phyloP scores from a whole-genome alignment of 768 basidiomycete species.

The Mycena chlorophos region DNA sequence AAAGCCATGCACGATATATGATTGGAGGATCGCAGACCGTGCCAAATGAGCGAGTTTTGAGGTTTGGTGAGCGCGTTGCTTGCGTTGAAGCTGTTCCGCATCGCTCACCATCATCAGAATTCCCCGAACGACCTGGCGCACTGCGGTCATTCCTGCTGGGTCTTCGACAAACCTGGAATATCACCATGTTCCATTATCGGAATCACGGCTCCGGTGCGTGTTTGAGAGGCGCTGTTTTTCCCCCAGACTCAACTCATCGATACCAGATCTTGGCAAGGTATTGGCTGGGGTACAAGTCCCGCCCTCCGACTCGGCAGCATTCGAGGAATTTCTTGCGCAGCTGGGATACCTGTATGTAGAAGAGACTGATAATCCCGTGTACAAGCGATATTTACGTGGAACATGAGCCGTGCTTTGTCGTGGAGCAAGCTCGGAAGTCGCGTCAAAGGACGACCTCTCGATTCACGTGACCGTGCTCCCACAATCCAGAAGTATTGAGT shows the following conservation, averaged over 20 bases:
- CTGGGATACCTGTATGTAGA: constrained; percentile 89
- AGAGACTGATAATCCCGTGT: constrained; percentile 88
- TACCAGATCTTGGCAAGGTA: constrained; percentile 85
- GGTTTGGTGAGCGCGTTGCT: constrained; percentile 72
- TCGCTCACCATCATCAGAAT: constrained; percentile 55
- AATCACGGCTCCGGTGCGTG: constrained; percentile 91
- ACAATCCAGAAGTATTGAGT: not conserved
- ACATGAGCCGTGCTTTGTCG: no score
- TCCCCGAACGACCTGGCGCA: constrained; percentile 93
- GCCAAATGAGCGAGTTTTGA: constrained; percentile 82
- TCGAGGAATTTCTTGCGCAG: constrained; percentile 71
- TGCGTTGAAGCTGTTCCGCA: constrained; percentile 1
- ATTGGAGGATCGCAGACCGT: constrained; percentile 83
- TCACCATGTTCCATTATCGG: constrained; percentile 95
- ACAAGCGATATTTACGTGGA: constrained; percentile 65
- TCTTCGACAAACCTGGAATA: constrained; percentile 86
- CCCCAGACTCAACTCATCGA: constrained; percentile 5
- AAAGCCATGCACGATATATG: constrained; percentile 92
- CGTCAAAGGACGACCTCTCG: no score
- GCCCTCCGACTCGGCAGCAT: constrained; percentile 59
- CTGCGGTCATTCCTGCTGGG: constrained; percentile 87
- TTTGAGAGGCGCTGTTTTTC: not conserved
- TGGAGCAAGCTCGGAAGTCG: no score
- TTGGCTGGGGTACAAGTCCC: constrained; percentile 94
- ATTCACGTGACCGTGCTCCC: not conserved